Base-by-base conservation (phyloP, 805 yeast species). In the Wickerhamiella brachini region DNA sequence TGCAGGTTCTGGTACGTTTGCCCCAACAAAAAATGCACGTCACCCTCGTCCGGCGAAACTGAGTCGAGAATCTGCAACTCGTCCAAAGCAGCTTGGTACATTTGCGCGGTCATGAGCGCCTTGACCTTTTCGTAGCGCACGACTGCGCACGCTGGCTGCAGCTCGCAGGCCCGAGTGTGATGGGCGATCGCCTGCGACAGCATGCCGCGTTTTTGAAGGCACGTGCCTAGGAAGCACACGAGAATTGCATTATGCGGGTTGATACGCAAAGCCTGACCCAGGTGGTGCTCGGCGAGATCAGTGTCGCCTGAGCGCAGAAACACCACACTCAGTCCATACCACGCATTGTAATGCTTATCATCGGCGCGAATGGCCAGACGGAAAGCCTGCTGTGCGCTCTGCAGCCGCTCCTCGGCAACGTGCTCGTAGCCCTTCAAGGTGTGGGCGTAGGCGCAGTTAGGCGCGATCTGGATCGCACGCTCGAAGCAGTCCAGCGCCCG, bases 251-350 rank as follows among this genome's bases (percentile, higher is more conserved):
- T 90, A 45, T 82, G 83, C 1, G 97, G 96, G 62, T 93, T 93
- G 47, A 93, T 86, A 38, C 82, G 77, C 15, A 85, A 78, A 0
- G 97, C 97, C 61, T 83, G 85, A 50, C 87, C 71, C 69, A 90
- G 87, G 65, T 87, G 94, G 55, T 79, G 78, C 60, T 87, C 89
- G 0, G 97, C 96, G 59, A 80, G 79, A 44, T 77, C 79, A 61
- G 80, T 80, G 59, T 86, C 88, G 5, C 97, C 97, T 49, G 88
- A 68, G 60, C 87, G 85, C 64, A 87, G 75, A 64, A 81, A 83
- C 26, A 88, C 94, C 90, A 88, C 87, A 7, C 97, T 98, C 51
- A 93, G 77, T 24, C 98, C 98, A 62, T 93, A 93, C 61, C 89
- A 79, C 0, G 97, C 97, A 66, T 90, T 93, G 66, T 89, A 93